Evolutionary conservation across 2,329 filamentous ascomycete species (phyloP), one percentile per base, ranked within the genome.

Genomic region (Cercospora zeina): DNA sequence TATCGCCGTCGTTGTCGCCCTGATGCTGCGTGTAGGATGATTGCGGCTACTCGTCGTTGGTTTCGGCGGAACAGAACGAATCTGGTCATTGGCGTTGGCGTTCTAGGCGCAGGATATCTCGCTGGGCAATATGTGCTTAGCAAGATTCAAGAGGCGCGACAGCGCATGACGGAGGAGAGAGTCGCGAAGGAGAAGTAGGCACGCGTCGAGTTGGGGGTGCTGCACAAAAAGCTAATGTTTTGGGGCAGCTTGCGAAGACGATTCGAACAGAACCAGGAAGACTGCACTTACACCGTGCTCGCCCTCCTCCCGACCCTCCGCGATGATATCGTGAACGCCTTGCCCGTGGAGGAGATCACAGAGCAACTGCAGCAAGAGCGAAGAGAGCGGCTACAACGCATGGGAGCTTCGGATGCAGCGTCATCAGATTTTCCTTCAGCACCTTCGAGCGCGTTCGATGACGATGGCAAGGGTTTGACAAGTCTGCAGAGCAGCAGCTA

Each of bases 191-290:
- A 99, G 80, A 99, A 99, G 93, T 97, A 80, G 70, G 85, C 31
- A 31, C n/a, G 21, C 19, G 5, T 30, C 27, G 27, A 42, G 19
- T 39, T 36, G 37, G n/a, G n/a, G 36, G 54, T 6, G 34, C 19
- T 31, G 24, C 36, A 54, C 14, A 14, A 50, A 30, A 58, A 30
- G 59, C 56, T 58, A 58, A 68, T 55, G 62, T 37, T n/a, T 58
- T 39, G 31, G 50, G 30, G 54, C 71, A 97, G 93, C 77, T 85
- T 99, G 65, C 92, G 93, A 56, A 89, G 95, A 62, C 90, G 95
- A 73, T 99, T 99, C 79, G 91, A 97, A 77, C 95, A 99, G 78
- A 99, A 99, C 77, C 95, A 99, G 76, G 93, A 96, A 75, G 95
- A 99, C 78, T 99, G 95, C 79, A 97, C 93, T 53, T 97, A 96